A percentile compares a stretch with the other conserved stretches of the same genome.
Evolutionary conservation across 1,284 basidiomycete genomes (phyloP).

Genomic region (Trametes hirsuta): DNA sequence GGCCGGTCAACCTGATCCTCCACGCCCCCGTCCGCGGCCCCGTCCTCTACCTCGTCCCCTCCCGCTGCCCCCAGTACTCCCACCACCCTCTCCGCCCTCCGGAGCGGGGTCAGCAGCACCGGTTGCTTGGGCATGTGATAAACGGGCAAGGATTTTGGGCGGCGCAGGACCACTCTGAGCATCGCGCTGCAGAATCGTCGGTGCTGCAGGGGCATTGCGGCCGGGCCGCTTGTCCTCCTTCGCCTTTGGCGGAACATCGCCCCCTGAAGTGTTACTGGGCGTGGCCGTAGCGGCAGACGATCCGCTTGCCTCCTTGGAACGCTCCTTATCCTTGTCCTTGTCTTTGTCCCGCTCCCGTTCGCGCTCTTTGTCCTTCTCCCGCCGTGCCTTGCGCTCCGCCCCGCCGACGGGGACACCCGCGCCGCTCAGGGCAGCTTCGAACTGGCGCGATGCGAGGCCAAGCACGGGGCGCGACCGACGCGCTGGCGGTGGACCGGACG

Average conservation of each 20-base stretch:
- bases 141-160: slow-evolving; percentile 23
- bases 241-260: slow-evolving; percentile 8
- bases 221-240: slow-evolving; percentile 23
- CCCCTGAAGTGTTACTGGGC: not conserved
- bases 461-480: slow-evolving; percentile 58
- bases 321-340: slow-evolving; percentile 13
- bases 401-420: slow-evolving; percentile 43
- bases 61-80: not conserved
- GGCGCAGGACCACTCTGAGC: slow-evolving; percentile 17
- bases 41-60: slow-evolving; percentile 17
- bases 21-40: slow-evolving; percentile 13
- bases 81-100: slow-evolving; percentile 4
- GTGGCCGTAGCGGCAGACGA: not conserved
- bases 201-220: slow-evolving; percentile 15
- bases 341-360: slow-evolving; percentile 28
- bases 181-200: slow-evolving; percentile 37
- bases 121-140: slow-evolving; percentile 1
- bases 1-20: not conserved
- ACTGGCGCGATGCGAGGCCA: slow-evolving; percentile 62
- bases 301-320: not conserved
- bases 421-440: slow-evolving; percentile 65
- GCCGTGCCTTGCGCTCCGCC: slow-evolving; percentile 29
- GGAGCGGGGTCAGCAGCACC: slow-evolving; percentile 5
- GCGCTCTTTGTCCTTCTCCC: slow-evolving; percentile 32
- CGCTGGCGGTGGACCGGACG: slow-evolving; percentile 16